A percentile compares a stretch with the other conserved stretches of the same genome.
Conservation (phyloP, 2,329 filamentous ascomycete genomes). For the Trichoderma atroviride region DNA sequence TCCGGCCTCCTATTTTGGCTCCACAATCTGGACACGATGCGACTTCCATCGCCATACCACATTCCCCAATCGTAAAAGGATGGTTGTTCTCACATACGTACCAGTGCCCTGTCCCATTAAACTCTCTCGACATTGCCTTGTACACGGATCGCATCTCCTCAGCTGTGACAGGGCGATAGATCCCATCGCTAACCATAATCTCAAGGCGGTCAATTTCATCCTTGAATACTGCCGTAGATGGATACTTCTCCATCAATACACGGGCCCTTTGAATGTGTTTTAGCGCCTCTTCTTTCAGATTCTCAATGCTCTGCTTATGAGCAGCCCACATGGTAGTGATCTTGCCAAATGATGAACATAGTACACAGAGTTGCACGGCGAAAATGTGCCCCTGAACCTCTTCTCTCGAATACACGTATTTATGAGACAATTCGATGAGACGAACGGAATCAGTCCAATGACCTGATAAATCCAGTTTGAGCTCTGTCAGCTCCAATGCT, state of each 20-base stretch:
- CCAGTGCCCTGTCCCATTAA: slow-evolving; percentile 42
- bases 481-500: not conserved
- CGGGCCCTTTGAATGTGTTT: slow-evolving; percentile 3
- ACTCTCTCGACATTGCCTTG: slow-evolving; percentile 50
- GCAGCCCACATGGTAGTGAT: slow-evolving; percentile 17
- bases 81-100: slow-evolving; percentile 39
- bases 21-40: slow-evolving; percentile 65
- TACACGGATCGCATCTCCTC: slow-evolving; percentile 50
- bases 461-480: slow-evolving; percentile 35
- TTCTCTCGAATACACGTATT: slow-evolving; percentile 44
- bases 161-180: slow-evolving; percentile 45
- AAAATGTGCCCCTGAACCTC: slow-evolving; percentile 55
- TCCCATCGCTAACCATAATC: slow-evolving; percentile 34
- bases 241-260: not conserved
- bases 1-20: slow-evolving; percentile 56
- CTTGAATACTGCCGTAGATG: slow-evolving; percentile 5
- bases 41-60: slow-evolving; percentile 65
- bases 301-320: slow-evolving; percentile 17
- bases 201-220: slow-evolving; percentile 16
- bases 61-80: slow-evolving; percentile 64
- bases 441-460: slow-evolving; percentile 44
- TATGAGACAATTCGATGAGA: slow-evolving; percentile 45
- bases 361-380: slow-evolving; percentile 50
- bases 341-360: slow-evolving; percentile 33
- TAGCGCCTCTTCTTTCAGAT: slow-evolving; percentile 23